These are phyloP conservation scores for Penicillium goetzii DNA, from an alignment of 495 filamentous ascomycete genomes.

Conservation along the genomic window DNA sequence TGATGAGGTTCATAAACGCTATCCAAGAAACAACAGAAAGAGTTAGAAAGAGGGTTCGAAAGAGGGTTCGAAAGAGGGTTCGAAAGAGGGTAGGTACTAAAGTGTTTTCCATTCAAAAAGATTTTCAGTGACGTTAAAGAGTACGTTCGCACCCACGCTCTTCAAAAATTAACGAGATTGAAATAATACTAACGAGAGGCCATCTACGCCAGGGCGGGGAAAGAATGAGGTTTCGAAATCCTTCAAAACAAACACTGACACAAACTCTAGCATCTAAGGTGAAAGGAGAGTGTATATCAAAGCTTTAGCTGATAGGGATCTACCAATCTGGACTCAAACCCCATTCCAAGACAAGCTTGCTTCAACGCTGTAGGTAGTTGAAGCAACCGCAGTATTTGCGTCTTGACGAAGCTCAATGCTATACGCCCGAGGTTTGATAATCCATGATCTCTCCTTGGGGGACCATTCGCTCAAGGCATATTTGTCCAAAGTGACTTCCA, in stretches of 20 bases:
- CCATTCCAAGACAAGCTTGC: neutral
- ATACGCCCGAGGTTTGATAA: neutral
- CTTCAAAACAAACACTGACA: neutral
- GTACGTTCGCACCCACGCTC: too few species aligned
- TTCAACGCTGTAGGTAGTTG: neutral
- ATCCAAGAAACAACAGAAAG: neutral
- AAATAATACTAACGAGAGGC: too few species aligned
- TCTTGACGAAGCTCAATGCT: constrained; percentile 4
- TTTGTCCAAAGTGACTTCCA: constrained; percentile 12
- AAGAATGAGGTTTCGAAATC: too few species aligned
- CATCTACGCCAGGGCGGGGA: too few species aligned
- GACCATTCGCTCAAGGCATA: constrained; percentile 16
- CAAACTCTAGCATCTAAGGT: neutral
- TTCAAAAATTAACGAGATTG: too few species aligned
- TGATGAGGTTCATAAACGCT: neutral
- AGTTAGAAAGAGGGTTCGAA: too few species aligned
- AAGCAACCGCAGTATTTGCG: constrained; percentile 2
- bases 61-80: too few species aligned
- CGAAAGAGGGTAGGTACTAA: too few species aligned
- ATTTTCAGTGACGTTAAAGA: too few species aligned
- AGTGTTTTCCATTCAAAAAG: too few species aligned
- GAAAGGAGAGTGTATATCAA: neutral
- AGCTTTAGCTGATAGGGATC: neutral
- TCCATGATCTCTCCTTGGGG: neutral
- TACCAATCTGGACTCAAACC: neutral